A percentile compares a stretch with the other conserved stretches of the same genome.
Evolutionary conservation across 495 filamentous ascomycete genomes (phyloP).

Genomic region (Annulohypoxylon maeteangense): DNA sequence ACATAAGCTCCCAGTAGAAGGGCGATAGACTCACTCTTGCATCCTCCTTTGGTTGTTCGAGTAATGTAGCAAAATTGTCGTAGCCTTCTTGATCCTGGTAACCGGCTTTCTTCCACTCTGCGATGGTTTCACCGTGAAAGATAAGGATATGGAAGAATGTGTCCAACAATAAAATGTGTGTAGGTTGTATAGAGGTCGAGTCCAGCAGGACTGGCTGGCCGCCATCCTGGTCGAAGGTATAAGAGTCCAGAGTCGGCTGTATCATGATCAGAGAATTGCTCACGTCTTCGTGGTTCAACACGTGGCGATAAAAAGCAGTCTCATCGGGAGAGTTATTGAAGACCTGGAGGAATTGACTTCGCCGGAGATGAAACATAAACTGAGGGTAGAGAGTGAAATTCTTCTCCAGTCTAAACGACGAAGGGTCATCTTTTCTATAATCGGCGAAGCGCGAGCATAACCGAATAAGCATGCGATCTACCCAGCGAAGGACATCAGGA

Average conservation of each 20-base stretch:
- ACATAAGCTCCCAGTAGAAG: not conserved
- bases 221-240: conserved; percentile 94
- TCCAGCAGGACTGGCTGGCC: conserved; percentile 92
- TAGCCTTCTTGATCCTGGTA: conserved; percentile 99
- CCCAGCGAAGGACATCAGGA: conserved; percentile 98
- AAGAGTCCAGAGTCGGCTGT: conserved; percentile 96
- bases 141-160: conserved; percentile 99
- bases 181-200: conserved; percentile 93
- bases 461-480: conserved; percentile 97
- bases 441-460: conserved; percentile 97
- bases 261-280: conserved; percentile 99
- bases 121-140: conserved; percentile 97
- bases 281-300: conserved; percentile 97
- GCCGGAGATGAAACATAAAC: conserved; percentile 99
- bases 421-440: conserved; percentile 97
- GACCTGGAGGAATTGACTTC: conserved; percentile 97
- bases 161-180: conserved; percentile 93
- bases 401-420: conserved; percentile 97
- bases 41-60: conserved; percentile 98
- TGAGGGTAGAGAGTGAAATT: conserved; percentile 99
- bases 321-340: conserved; percentile 99
- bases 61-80: conserved; percentile 89
- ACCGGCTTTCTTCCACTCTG: conserved; percentile 97
- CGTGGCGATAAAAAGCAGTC: conserved; percentile 97
- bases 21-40: conserved; percentile 73